A percentile compares a stretch with the other conserved stretches of the same genome.
phyloP scores from a whole-genome alignment of 306 rosid genomes.

The Lathyrus aphaca region DNA sequence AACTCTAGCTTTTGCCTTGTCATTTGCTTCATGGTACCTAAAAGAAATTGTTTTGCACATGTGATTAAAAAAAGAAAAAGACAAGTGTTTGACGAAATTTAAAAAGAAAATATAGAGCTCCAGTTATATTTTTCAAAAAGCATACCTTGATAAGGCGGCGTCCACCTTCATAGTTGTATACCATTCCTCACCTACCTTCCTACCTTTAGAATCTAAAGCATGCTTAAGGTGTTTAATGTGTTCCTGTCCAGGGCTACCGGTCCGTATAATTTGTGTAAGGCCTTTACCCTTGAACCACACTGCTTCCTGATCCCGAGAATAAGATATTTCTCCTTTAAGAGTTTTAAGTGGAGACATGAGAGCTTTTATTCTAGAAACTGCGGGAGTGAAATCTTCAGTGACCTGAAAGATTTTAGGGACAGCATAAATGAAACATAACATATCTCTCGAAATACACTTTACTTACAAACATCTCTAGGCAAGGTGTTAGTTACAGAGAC shows the following conservation, averaged over 20 bases:
- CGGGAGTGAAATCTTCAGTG: slow-evolving; percentile 79
- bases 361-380: slow-evolving; percentile 81
- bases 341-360: slow-evolving; percentile 77
- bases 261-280: slow-evolving; percentile 75
- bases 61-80: slow-evolving; percentile 14
- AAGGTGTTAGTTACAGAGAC: slow-evolving; percentile 47
- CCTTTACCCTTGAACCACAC: slow-evolving; percentile 97
- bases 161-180: slow-evolving; percentile 86
- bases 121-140: background rate
- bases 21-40: slow-evolving; percentile 85
- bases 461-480: slow-evolving; percentile 30
- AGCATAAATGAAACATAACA: slow-evolving; percentile 25
- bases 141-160: slow-evolving; percentile 76
- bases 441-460: slow-evolving; percentile 18
- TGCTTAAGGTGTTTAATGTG: slow-evolving; percentile 84
- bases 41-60: slow-evolving; percentile 34
- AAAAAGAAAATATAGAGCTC: slow-evolving; percentile 16
- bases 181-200: slow-evolving; percentile 95
- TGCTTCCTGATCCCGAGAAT: slow-evolving; percentile 86
- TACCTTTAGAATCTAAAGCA: slow-evolving; percentile 93
- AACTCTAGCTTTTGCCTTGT: slow-evolving; percentile 75
- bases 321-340: slow-evolving; percentile 89
- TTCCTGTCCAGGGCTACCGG: slow-evolving; percentile 81
- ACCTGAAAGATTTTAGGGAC: slow-evolving; percentile 55
- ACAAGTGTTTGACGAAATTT: slow-evolving; percentile 4